These are phyloP conservation scores for rapeseed (Brassica napus) DNA, from an alignment of 345 rosid genomes.

Conservation along the genomic window DNA sequence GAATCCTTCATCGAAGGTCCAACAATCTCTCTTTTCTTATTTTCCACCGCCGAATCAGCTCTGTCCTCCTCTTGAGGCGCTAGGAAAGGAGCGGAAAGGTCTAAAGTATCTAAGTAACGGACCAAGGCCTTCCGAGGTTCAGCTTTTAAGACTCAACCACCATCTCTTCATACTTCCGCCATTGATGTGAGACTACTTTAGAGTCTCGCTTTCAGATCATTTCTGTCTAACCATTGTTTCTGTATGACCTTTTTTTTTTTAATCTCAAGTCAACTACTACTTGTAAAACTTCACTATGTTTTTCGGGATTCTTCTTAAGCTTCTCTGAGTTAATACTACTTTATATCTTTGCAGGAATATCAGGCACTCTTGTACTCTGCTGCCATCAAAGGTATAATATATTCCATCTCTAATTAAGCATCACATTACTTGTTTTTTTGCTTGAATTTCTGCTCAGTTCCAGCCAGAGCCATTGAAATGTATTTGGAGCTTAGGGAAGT, in stretches of 20 bases:
- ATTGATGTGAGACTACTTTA: neutral
- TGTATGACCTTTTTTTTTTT: no score
- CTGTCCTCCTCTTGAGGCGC: conserved; percentile 37
- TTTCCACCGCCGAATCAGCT: conserved; percentile 39
- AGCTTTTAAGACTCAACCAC: neutral
- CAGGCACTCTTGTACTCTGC: conserved; percentile 55
- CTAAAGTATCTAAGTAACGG: conserved; percentile 59
- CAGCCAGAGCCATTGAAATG: conserved; percentile 73
- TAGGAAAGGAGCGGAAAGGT: conserved; percentile 44
- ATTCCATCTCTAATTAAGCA: neutral
- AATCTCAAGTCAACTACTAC: conserved; percentile 14
- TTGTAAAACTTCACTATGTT: no score
- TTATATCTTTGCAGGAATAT: conserved; percentile 56
- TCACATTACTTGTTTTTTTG: conserved; percentile 17
- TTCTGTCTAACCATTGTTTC: neutral
- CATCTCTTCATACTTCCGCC: neutral
- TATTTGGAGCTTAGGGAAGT: conserved; percentile 80
- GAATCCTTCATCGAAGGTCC: no score
- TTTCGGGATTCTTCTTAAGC: neutral
- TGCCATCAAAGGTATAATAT: conserved; percentile 63
- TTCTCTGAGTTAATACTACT: neutral
- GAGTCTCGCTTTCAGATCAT: neutral
- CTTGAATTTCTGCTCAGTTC: conserved; percentile 51
- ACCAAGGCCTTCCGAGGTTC: neutral
- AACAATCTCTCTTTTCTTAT: conserved; percentile 26